Evolutionary conservation across 306 rosid genomes (phyloP), one percentile per base, ranked within the genome.

Genomic region (Sicyos edulis): DNA sequence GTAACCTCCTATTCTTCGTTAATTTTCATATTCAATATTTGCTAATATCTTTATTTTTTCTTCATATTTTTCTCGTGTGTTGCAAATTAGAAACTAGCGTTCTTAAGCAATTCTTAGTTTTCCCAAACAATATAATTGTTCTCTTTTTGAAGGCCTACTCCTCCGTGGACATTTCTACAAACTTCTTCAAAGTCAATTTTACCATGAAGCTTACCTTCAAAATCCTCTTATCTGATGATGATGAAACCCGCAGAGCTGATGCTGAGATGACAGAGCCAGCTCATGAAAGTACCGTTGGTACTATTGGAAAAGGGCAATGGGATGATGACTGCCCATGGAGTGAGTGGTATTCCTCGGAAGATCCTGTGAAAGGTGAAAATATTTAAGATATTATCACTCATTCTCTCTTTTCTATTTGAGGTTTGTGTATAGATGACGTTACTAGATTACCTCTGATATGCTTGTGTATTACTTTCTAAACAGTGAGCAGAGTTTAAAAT

Each of bases 311-410:
- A 85, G 84, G 76, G 51, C 98, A 90, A 54, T 93, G 99, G 97
- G 99, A 93, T 82, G 96, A 88, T 74, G 89, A 88, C 76, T 90
- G 98, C 84, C 85, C 90, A 71, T 93, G 98, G 98, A 93, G 93
- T 73, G 91, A 86, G 83, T 93, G 98, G 97, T 93, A 90, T 86
- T 88, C 92, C 80, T 88, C 97, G 7, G 99, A 93, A 82, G 99
- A 93, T 81, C 99, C 96, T 26, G 82, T 93, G 64, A 90, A 85
- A 93, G 97, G 99, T 90, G 81, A 74, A 64, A 19, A 16, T 51
- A 26, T 60, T 29, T 15, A 57, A 65, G 34, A 66, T 66, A 66
- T 12, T 13, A 62, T 21, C 40, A 56, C 71, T 72, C 53, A 45
- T 53, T 53, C 21, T 53, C 56, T 53, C 21, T 66, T 42, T 54